Evolutionary conservation across 352 stramenopile species (phyloP).

Genomic region (Achlya hypogyna): DNA sequence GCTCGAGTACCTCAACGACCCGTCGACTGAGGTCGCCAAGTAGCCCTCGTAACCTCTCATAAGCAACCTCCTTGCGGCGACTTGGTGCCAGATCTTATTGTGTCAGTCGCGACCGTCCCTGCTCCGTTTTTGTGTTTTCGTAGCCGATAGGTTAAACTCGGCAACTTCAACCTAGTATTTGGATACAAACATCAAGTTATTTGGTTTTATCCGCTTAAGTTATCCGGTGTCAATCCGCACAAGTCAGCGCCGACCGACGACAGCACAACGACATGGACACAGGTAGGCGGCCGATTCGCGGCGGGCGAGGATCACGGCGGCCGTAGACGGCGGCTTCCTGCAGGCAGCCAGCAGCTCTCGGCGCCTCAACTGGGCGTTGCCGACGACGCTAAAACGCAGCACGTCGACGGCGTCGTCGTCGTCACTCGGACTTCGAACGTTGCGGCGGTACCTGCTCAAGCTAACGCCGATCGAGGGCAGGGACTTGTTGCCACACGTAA

Average conservation of each 20-base stretch:
- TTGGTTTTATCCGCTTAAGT: too few relatives aligned
- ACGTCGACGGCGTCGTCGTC: not conserved
- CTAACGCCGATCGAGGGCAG: conserved; percentile 76
- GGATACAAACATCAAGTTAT: too few relatives aligned
- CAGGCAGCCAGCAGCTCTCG: not conserved
- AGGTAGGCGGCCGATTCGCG: not conserved
- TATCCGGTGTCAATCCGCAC: not conserved
- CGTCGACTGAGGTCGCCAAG: conserved; percentile 39
- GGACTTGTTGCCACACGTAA: conserved; percentile 51
- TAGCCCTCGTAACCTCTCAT: too few relatives aligned
- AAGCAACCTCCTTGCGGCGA: too few relatives aligned
- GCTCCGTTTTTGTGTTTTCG: not conserved
- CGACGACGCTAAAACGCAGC: not conserved
- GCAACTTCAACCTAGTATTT: not conserved
- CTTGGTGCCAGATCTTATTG: not conserved
- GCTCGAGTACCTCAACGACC: conserved; percentile 66
- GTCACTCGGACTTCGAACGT: not conserved
- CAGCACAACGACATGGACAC: not conserved
- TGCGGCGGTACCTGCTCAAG: conserved; percentile 70
- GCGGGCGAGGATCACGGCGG: not conserved
- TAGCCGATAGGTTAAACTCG: not conserved
- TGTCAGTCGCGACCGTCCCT: not conserved
- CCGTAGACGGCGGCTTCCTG: not conserved
- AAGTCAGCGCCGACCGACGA: not conserved
- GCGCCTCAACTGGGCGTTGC: not conserved